Evolutionary conservation across 2,329 filamentous ascomycete genomes (phyloP), one percentile per base, ranked within the genome.

Genomic region (Aspergillus chevalieri): DNA sequence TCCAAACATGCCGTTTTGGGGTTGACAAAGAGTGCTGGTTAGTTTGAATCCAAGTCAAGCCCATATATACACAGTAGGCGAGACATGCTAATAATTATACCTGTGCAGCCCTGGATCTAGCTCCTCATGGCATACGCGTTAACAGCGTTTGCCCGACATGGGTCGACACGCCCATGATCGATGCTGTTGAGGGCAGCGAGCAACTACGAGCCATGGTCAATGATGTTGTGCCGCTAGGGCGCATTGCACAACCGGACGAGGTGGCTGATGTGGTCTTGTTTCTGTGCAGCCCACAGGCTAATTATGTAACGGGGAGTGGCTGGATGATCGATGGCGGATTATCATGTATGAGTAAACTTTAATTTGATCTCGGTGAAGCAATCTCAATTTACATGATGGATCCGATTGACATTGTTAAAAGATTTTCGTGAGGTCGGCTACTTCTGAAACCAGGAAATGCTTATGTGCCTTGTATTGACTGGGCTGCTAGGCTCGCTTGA

Each of bases 1-100:
- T 66, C 67, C 6, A 77, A 77, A 52, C 74, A 71, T 53, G 74
- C 65, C 1, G 60, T 76, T 5, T 60, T 76, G 4, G 73, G 72
- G 0, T 60, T 77, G 41, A 74, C 71, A 2, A 73, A 73, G 47
- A 57, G 61, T 34, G 67, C 67, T 10, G 64, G 67, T 44, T 57
- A 56, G 50, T 43, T 14, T 12, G 4, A 12, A 14, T n/a, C n/a
- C 3, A 17, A 38, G n/a, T 17, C 10, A 30, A 12, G 26, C 26
- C 12, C 12, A 17, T 38, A 17, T 9, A 3, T 17, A 10, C 36
- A 17, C 7, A 7, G 4, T 15, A n/a, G 36, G 8, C 4, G 3
- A 8, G n/a, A 39, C 10, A 30, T 4, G 19, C 17, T 43, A 24
- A 43, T 14, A 43, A 19, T 26, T 15, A 17, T 17, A 30, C 26